Base-by-base conservation (phyloP, 306 rosid genomes). In the Rosa rugosa region DNA sequence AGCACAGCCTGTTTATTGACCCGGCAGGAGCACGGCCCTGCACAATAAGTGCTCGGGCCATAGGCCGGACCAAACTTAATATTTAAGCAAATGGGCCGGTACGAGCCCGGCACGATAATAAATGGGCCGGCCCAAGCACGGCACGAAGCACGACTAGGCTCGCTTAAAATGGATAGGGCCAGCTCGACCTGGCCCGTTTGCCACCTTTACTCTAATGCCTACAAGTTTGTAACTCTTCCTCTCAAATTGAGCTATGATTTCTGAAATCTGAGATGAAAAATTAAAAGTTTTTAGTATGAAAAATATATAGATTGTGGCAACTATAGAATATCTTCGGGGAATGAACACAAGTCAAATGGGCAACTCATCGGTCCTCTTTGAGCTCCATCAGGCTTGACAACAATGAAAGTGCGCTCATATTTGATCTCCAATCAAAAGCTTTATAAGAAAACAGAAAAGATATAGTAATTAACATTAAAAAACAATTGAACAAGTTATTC, bases 341-440 rank as follows among this genome's bases (percentile, higher is more conserved):
- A 45, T 38, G 16, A 75, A 75, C 69, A 31, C 12, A 74, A 10
- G 71, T 20, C 5, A 45, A 34, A 71, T 40, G 4, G 49, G 69
- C 34, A 50, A 27, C 84, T 83, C 89, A 91, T 97, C 89, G 91
- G 89, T 40, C 98, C 98, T 88, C 98, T 90, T 75, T 91, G 98
- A 70, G 90, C 93, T 62, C 98, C 98, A 3, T 93, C 98, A 45
- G 98, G 98, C 87, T 93, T 93, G 81, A 94, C 91, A 75, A 96
- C 98, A 79, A 94, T 94, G 88, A 94, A 94, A 41, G 97, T 91
- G 83, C 94, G 94, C 84, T 94, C 97, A 62, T 2, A 89, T 51
- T 90, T 90, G 88, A 41, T 57, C n/a, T n/a, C n/a, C n/a, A n/a
- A n/a, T n/a, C 51, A 74, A 68, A 67, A 74, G 45, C 5, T 72